Evolutionary conservation across 306 rosid species (phyloP).

Genomic region (Mimosa pudica): DNA sequence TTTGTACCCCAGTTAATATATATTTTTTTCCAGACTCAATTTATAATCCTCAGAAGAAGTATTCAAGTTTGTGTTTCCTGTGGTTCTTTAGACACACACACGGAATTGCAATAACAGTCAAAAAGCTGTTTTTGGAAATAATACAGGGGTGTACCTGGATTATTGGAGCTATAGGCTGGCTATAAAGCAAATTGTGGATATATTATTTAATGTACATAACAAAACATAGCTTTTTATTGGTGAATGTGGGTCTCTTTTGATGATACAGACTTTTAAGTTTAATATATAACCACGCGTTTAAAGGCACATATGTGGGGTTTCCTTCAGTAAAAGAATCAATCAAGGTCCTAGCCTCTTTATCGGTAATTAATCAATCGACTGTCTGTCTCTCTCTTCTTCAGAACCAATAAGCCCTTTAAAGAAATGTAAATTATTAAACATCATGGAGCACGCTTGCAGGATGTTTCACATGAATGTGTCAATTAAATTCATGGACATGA

Average conservation of each 20-base stretch:
- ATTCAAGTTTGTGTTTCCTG: neutral
- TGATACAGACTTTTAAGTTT: neutral
- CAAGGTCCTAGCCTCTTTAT: neutral
- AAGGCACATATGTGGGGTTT: neutral
- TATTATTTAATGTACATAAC: conserved; percentile 6
- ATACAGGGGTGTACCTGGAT: conserved; percentile 22
- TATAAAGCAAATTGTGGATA: neutral
- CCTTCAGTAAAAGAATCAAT: neutral
- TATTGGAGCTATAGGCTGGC: neutral
- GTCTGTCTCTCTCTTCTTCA: neutral
- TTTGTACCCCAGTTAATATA: neutral
- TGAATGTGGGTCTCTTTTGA: neutral
- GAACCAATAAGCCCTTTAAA: neutral
- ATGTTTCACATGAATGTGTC: conserved; percentile 6
- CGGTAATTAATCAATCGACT: neutral
- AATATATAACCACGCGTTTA: conserved; percentile 18
- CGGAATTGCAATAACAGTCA: neutral
- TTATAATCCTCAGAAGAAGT: neutral
- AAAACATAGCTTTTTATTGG: conserved; percentile 9
- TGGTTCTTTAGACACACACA: neutral
- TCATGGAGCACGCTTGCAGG: neutral
- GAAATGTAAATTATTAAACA: neutral
- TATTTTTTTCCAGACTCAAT: neutral
- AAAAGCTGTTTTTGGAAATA: neutral
- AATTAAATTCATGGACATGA: neutral